Conservation (phyloP, 257 asterid species). For the Capsicum chinense region DNA sequence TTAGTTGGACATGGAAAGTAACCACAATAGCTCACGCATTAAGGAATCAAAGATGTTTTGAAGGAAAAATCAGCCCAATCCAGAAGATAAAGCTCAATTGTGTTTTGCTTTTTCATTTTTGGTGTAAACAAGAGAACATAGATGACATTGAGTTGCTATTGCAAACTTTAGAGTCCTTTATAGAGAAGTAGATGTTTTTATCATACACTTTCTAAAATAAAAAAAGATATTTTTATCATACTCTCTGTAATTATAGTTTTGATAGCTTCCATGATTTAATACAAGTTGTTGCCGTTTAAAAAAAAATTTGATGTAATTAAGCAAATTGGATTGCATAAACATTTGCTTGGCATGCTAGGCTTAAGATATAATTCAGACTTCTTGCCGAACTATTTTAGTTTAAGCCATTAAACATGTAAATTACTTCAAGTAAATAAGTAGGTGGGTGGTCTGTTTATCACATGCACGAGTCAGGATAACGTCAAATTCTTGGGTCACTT, state of each 20-base stretch:
- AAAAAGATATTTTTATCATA: background rate
- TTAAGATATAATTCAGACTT: background rate
- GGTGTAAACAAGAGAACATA: background rate
- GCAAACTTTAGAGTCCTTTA: background rate
- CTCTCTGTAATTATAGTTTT: background rate
- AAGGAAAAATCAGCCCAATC: background rate
- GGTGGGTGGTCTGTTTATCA: background rate
- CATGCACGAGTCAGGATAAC: background rate
- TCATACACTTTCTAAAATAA: background rate
- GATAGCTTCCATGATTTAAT: background rate
- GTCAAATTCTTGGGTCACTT: background rate
- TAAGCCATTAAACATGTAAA: background rate
- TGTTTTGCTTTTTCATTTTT: background rate
- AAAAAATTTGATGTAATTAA: background rate
- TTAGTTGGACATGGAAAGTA: background rate
- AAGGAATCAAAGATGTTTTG: conserved; percentile 11
- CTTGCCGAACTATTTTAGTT: background rate
- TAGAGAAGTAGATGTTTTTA: background rate
- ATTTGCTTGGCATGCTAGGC: conserved; percentile 8
- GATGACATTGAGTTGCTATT: background rate
- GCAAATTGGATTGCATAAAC: background rate
- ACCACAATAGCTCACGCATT: background rate
- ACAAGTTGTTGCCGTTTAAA: background rate
- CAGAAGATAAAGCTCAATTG: background rate
- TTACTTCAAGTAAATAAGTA: background rate